Evolutionary conservation across 257 asterid species (phyloP).

Genomic region (Nicotiana noctiflora): DNA sequence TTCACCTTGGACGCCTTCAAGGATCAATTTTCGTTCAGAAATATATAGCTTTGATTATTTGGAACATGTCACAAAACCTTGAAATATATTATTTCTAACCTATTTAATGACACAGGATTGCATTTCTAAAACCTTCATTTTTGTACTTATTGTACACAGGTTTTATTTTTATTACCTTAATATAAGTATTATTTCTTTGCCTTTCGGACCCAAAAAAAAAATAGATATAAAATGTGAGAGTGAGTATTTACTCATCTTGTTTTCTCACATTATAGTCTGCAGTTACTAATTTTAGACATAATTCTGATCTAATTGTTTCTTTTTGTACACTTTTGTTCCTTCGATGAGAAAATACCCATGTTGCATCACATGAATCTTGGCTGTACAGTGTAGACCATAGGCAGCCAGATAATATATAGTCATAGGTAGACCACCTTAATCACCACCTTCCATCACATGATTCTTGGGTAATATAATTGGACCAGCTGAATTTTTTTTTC

Average conservation of each 20-base stretch:
- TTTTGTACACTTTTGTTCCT: not conserved
- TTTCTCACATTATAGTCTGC: no score
- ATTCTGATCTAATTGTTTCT: not conserved
- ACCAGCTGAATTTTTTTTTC: not conserved
- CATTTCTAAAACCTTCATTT: no score
- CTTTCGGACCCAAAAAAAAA: no score
- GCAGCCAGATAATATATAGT: not conserved
- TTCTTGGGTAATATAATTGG: conserved; percentile 22
- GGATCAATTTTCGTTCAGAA: conserved; percentile 28
- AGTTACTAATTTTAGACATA: not conserved
- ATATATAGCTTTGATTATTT: not conserved
- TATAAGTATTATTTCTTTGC: no score
- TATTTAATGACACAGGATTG: no score
- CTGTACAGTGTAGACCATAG: not conserved
- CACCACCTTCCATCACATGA: conserved; percentile 42
- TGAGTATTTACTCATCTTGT: no score
- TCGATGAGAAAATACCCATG: conserved; percentile 20
- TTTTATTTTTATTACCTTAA: no score
- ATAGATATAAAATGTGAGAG: no score
- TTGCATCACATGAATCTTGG: conserved; percentile 49
- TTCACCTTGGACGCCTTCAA: conserved; percentile 9
- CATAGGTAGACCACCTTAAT: not conserved
- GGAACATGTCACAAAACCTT: not conserved
- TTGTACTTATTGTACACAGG: no score
- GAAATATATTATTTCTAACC: no score